Evolutionary conservation across 176 grass and related monocot genomes (phyloP), one percentile per base, ranked within the genome.

Genomic region (Puya raimondii): DNA sequence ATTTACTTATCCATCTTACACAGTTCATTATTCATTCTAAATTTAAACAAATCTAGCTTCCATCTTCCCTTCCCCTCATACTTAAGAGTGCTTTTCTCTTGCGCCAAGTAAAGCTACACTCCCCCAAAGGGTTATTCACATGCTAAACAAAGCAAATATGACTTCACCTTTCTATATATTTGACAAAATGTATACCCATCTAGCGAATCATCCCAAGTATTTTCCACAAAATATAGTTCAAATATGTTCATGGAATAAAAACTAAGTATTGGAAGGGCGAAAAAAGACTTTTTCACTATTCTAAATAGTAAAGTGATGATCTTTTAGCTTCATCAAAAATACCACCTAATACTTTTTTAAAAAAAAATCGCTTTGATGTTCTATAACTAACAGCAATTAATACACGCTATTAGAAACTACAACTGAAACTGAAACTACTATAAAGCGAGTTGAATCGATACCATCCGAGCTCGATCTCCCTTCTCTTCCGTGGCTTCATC

Each of bases 401-500:
- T 42, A 42, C 33, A 42, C 33, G 33, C 33, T 42, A 42, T 42
- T 42, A 42, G 33, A 42, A 22, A 61, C 9, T 20, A 61, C 16
- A 18, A 22, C 3, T 59, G 20, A 18, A 7, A 59, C 56, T 59
- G 5, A 20, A 59, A 59, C 7, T 59, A 59, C 56, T 61, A 61
- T 18, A 16, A 61, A 61, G 21, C 9, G 56, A 16, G n/a, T 42
- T 42, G 33, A 42, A 42, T 42, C 33, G 5, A 66, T 59, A 77
- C 75, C 75, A 77, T 77, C 54, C 75, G 68, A 12, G 75, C 75
- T 8, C 75, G 75, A 69, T 77, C 75, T 48, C 75, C 75, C 54
- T 77, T 77, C 66, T 77, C 66, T 23, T 77, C 75, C 8, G 75
- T 77, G n/a, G 75, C 75, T 48, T 77, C 75, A 77, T 77, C 75